Evolutionary conservation across 1,284 basidiomycete genomes (phyloP), one percentile per base, ranked within the genome.

Genomic region (Tilletiaria anomala): DNA sequence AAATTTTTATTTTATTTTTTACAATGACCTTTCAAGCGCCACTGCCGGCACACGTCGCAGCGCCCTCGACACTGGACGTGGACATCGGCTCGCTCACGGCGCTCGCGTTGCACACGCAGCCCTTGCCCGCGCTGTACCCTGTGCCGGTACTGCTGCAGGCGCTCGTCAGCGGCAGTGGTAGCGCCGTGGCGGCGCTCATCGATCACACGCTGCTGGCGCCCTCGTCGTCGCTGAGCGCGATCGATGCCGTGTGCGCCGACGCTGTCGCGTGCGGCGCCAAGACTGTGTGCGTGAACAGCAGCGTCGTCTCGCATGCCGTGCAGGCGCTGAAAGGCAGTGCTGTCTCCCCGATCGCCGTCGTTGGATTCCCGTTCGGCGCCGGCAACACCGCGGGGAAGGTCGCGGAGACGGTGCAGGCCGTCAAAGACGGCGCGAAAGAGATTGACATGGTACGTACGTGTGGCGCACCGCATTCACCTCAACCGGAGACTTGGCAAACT

Each of bases 251-350:
- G n/a, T 53, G 54, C 38, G 35, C 35, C 0, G 55, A 55, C 20
- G 58, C 57, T 6, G 51, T 52, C 22, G 40, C 43, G 35, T 47
- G 48, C 39, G 36, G 38, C 17, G 48, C 56, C 2, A 50, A 50
- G 4, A 58, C 56, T 3, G 55, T 62, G 6, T 62, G 59, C 40
- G 58, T 60, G 40, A 59, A 58, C 40, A 51, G 50, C 4, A 47
- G 45, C 40, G 48, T 55, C 51, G 51, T 59, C 23, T 43, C 44
- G 12, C 32, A 34, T 61, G 55, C 85, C 78, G 4, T 75, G 75
- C 43, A 68, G 74, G 39, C 73, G 77, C 46, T 60, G 2, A 21
- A 45, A 12, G 33, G 15, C 22, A 18, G 33, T 15, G 22, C 20
- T 5, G 20, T 22, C 10, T 14, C 34, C 16, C 18, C 18, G 10